Evolutionary conservation across 768 basidiomycete genomes (phyloP), one percentile per base, ranked within the genome.

Genomic region (Cantharellus anzutake): DNA sequence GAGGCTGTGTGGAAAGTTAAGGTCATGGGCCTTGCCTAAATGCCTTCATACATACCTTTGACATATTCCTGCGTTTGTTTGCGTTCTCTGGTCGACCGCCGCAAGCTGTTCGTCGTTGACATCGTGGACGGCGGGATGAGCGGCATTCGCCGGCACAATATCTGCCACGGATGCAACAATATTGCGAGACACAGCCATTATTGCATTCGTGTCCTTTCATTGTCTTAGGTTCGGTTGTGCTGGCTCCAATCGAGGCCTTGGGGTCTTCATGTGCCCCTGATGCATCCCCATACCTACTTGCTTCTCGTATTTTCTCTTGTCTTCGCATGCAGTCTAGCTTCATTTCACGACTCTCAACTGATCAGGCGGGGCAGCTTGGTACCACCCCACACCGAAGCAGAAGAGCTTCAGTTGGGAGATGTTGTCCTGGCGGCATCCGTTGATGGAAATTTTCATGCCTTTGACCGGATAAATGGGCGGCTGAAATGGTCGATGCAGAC

Each of bases 391-490:
- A 37, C 11, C 52, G 52, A 11, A 55, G 52, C 7, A 16, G 65
- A 72, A 50, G 80, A 84, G 60, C 73, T 81, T 20, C 76, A 83
- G 56, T 72, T 94, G 5, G 70, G 91, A 61, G 85, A 94, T 66
- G 78, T 87, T 59, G 85, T 96, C 37, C 79, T 99, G 16, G 78
- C 94, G 5, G 88, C 92, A 1, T 91, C 91, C 4, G 82, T 99
- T 37, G 93, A 98, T 71, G 94, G 94, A 35, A 89, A 83, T 60
- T 82, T 99, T 41, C 93, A 97, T 73, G 96, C 91, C 0, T 75
- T 98, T 63, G 91, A 94, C 67, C 75, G 94, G 62, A 82, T 84
- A 0, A 83, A 84, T 0, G 94, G 94, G 0, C 77, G 78, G 14
- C 75, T 79, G 4, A 73, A 92, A 0, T 99, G 94, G 94, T 90